phyloP scores from a whole-genome alignment of 2,329 filamentous ascomycete species.

The Clonostachys rosea region DNA sequence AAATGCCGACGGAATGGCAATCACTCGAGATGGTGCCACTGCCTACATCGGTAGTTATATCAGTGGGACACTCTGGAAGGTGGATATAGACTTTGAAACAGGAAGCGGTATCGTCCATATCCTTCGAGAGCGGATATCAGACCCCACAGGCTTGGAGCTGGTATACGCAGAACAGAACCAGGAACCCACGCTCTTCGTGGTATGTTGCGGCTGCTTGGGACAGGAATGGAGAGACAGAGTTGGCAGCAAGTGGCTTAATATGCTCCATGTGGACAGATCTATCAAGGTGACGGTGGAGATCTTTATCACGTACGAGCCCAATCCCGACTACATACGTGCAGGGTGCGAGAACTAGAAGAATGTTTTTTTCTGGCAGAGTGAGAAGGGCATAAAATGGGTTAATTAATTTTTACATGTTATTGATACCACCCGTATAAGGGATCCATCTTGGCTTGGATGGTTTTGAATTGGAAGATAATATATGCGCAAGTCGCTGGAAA shows the following conservation, averaged over 20 bases:
- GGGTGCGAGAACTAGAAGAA: too few species aligned
- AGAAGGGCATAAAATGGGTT: too few species aligned
- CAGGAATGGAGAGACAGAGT: background rate
- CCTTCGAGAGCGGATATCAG: conserved; percentile 2
- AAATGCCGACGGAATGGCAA: conserved; percentile 2
- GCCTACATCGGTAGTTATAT: conserved; percentile 4
- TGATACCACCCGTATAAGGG: too few species aligned
- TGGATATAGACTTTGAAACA: conserved; percentile 1
- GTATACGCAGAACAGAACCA: background rate
- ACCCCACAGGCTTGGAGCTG: conserved; percentile 3
- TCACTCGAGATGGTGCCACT: conserved; percentile 1
- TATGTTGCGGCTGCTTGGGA: conserved; percentile 2
- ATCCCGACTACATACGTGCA: too few species aligned
- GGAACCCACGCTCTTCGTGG: conserved; percentile 3
- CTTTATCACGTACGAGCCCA: conserved; percentile 2
- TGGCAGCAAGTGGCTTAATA: background rate
- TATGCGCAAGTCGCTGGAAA: too few species aligned
- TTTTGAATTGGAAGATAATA: too few species aligned
- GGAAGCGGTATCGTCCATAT: background rate
- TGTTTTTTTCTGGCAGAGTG: accelerated
- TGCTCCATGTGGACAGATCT: background rate
- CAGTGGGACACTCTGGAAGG: conserved; percentile 2
- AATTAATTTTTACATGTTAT: too few species aligned
- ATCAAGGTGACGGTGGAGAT: conserved; percentile 3
- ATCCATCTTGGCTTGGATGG: too few species aligned